Conservation (phyloP, 2,329 filamentous ascomycete genomes). For the Diplocarpon rosae region DNA sequence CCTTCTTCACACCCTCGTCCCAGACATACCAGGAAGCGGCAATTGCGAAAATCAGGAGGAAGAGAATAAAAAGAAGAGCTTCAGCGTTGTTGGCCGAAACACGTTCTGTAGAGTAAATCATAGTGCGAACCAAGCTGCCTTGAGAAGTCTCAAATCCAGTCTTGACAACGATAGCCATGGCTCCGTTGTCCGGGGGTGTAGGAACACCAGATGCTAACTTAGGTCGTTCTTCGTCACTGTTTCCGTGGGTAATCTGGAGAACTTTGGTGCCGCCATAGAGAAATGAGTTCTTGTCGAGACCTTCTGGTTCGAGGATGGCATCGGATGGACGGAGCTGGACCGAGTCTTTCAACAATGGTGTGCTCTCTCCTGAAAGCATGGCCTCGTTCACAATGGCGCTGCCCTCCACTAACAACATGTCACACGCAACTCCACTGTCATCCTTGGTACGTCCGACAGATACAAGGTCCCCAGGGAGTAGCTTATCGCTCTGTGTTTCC, state of each 20-base stretch:
- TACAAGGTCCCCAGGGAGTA: slow-evolving; percentile 86
- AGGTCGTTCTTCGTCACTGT: slow-evolving; percentile 59
- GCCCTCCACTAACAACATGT: slow-evolving; percentile 91
- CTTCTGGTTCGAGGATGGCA: slow-evolving; percentile 72
- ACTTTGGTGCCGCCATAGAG: slow-evolving; percentile 97
- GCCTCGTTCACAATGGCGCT: slow-evolving; percentile 98
- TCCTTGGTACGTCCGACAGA: slow-evolving; percentile 92
- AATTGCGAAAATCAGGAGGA: slow-evolving; percentile 89
- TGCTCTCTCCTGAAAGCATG: slow-evolving; percentile 97
- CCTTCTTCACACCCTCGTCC: slow-evolving; percentile 88
- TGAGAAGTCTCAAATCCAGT: slow-evolving; percentile 98
- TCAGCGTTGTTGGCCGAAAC: slow-evolving; percentile 98
- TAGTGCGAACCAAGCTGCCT: slow-evolving; percentile 91
- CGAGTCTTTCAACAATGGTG: slow-evolving; percentile 91
- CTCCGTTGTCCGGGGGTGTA: slow-evolving; percentile 82
- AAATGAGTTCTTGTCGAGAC: slow-evolving; percentile 92
- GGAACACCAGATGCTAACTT: slow-evolving; percentile 67
- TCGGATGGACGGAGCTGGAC: slow-evolving; percentile 80
- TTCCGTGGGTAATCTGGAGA: slow-evolving; percentile 85
- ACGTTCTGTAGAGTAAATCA: slow-evolving; percentile 98
- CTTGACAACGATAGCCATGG: slow-evolving; percentile 88
- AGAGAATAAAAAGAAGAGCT: slow-evolving; percentile 93
- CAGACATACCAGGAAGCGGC: slow-evolving; percentile 99
- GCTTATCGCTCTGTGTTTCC: slow-evolving; percentile 79
- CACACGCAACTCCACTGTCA: slow-evolving; percentile 91